Percentiles rank a stretch among this genome's conserved stretches.
Evolutionary conservation across 1,284 basidiomycete genomes (phyloP).

Genomic region (Ustilago curta): DNA sequence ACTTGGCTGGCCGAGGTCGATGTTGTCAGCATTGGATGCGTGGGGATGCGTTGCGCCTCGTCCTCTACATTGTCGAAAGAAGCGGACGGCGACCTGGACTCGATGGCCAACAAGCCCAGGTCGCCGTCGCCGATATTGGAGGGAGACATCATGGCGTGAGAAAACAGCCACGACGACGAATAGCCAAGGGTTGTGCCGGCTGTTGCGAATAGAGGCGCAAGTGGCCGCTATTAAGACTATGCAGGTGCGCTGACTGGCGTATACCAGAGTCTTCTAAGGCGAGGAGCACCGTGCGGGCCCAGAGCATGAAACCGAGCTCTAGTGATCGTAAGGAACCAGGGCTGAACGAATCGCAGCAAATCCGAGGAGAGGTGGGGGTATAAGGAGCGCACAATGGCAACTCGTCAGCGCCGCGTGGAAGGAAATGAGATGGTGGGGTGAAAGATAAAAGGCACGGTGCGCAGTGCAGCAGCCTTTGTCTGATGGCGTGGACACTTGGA

Average conservation of each 20-base stretch:
- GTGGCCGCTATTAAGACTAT: neutral
- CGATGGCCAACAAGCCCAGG: slow-evolving; percentile 41
- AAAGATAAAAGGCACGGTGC: neutral
- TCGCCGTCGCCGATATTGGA: slow-evolving; percentile 40
- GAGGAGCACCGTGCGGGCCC: neutral
- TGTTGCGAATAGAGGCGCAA: neutral
- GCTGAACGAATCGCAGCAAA: neutral
- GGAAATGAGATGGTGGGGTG: slow-evolving; percentile 5
- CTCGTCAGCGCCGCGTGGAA: neutral
- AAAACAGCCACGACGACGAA: slow-evolving; percentile 11
- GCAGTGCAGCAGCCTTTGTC: too few relatives aligned
- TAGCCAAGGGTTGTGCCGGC: neutral
- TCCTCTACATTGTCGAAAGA: slow-evolving; percentile 23
- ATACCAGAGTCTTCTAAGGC: neutral
- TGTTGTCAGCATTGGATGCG: slow-evolving; percentile 10
- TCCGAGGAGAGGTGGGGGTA: too few relatives aligned
- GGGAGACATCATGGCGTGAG: slow-evolving; percentile 11
- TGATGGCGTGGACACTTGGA: too few relatives aligned
- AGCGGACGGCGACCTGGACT: slow-evolving; percentile 36
- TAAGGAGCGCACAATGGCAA: too few relatives aligned
- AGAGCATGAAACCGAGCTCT: neutral
- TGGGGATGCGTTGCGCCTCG: slow-evolving; percentile 7
- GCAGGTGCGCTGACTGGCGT: neutral
- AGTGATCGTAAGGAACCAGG: neutral
- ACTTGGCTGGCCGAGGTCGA: slow-evolving; percentile 1